Conservation (phyloP, 139 green algal genomes). For the Astrephomene gubernaculifera region DNA sequence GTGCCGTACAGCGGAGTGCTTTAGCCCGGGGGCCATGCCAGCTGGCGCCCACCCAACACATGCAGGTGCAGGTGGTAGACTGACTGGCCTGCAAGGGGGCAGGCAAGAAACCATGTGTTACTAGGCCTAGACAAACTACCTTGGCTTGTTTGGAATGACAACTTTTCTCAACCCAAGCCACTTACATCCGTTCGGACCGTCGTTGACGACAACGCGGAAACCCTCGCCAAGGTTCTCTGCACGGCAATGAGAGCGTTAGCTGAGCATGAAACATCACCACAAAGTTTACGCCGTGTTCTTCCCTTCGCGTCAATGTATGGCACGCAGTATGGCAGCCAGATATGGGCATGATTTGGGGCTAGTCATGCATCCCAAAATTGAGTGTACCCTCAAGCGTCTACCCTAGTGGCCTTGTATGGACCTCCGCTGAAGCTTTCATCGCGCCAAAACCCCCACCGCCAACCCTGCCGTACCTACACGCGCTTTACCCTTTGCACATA, state of each 20-base stretch:
- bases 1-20: too few species aligned
- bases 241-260: neutral
- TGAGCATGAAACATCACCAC: neutral
- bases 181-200: conserved; percentile 86
- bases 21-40: conserved; percentile 74
- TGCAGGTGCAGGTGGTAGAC: conserved; percentile 95
- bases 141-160: neutral
- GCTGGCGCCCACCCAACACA: conserved; percentile 85
- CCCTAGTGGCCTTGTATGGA: too few species aligned
- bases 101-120: neutral
- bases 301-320: too few species aligned
- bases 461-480: neutral
- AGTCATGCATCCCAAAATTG: too few species aligned
- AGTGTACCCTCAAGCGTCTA: too few species aligned
- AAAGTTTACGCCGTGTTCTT: neutral
- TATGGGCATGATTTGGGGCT: neutral
- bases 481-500: neutral
- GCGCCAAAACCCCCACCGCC: neutral
- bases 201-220: conserved; percentile 93
- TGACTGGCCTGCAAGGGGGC: conserved; percentile 72
- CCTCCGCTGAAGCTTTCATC: too few species aligned
- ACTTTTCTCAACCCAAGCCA: conserved; percentile 18
- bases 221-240: conserved; percentile 83
- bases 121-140: neutral
- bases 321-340: neutral